These are phyloP conservation scores for Globisporangium middletonii DNA, from an alignment of 352 stramenopile genomes.

Conservation along the genomic window DNA sequence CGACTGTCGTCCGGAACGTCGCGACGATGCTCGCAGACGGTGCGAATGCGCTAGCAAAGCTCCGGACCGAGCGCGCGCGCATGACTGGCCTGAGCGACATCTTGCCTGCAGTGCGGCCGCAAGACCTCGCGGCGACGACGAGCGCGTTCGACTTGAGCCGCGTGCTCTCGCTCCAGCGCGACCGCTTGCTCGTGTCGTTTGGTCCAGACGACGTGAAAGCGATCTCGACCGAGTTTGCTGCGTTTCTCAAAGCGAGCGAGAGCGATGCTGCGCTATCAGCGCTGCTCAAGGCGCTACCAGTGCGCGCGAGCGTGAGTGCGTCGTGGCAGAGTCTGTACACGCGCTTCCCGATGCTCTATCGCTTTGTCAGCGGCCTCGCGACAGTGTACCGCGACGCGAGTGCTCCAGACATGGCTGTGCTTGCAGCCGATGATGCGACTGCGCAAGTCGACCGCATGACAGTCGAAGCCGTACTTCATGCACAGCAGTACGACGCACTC, in stretches of 20 bases:
- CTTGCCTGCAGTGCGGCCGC: conserved; percentile 8
- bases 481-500: conserved; percentile 1
- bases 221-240: conserved; percentile 4
- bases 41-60: background rate
- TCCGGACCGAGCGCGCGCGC: conserved; percentile 6
- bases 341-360: conserved; percentile 6
- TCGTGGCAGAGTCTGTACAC: conserved; percentile 5
- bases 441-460: background rate
- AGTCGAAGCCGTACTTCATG: conserved; percentile 3
- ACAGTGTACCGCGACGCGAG: conserved; percentile 4
- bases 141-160: conserved; percentile 11
- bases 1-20: background rate
- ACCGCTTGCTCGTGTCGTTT: conserved; percentile 6
- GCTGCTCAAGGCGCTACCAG: background rate
- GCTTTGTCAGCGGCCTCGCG: conserved; percentile 5
- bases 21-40: conserved; percentile 6
- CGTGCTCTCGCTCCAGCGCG: conserved; percentile 9
- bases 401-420: background rate
- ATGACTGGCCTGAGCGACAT: conserved; percentile 9
- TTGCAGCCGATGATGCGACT: background rate
- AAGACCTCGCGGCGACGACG: conserved; percentile 4
- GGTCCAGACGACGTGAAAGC: background rate
- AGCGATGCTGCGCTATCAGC: background rate
- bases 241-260: conserved; percentile 1
- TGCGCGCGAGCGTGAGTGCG: conserved; percentile 4